Evolutionary conservation across 2,329 filamentous ascomycete genomes (phyloP), one percentile per base, ranked within the genome.

Genomic region (Sporothrix phasma): DNA sequence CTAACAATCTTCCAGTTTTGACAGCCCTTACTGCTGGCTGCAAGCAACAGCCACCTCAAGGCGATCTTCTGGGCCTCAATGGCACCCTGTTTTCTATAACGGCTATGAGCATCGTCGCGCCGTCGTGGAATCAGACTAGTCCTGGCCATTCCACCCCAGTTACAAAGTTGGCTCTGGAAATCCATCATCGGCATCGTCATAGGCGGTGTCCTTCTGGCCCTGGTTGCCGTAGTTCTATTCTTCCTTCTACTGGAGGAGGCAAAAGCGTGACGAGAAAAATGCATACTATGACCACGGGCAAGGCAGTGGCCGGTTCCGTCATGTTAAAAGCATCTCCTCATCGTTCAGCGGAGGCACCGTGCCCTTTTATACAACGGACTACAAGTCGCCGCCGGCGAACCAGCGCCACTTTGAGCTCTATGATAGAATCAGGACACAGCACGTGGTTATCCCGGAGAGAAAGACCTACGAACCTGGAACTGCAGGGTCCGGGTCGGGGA

Each of bases 131-230:
- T 58, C 43, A 67, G 5, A 71, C 73, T 1, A 58, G 70, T 1
- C 68, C 73, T 0, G 68, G n/a, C 56, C 22, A 66, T 70, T 3
- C 71, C 68, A 3, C 69, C 69, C 10, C 43, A 17, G 58, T 29
- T 7, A 53, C 62, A 26, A 62, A 26, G 8, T 76, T 84, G 70
- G 76, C 78, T 0, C 76, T 77, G 0, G 78, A 79, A 2, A 78
- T n/a, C 79, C n/a, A 80, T 84, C 17, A 79, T 80, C 0, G 82
- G 82, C 19, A 84, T 85, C 53, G 76, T 75, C 0, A 71, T 83
- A 0, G 81, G 79, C 13, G 77, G 75, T 6, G 74, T 74, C 0
- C 72, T 81, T 0, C 69, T 78, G 1, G 70, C 84, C 3, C 39
- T 80, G 5, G 74, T 78, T 0, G 76, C 75, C 2, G 67, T 73